Evolutionary conservation across 306 rosid genomes (phyloP), one percentile per base, ranked within the genome.

Genomic region (Dryas octopetala): DNA sequence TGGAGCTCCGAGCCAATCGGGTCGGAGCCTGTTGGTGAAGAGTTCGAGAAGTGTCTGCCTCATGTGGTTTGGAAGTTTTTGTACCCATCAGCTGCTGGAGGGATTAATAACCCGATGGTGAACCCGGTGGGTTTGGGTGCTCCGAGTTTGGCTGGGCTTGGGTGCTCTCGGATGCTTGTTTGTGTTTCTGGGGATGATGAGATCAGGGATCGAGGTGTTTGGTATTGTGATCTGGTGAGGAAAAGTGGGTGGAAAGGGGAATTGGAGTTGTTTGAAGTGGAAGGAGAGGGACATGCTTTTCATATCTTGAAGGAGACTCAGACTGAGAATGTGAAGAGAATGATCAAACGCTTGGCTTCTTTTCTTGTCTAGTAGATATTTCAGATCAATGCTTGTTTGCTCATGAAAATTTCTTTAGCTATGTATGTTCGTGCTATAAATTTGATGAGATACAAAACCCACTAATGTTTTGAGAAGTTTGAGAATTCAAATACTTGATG

Each of bases 71-170:
- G 88, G 92, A 47, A 82, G 3, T 83, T 83, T 3, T 79, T 49
- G 2, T 79, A 83, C 52, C 86, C 84, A 28, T 41, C 45, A 14
- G 79, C 66, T 14, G 7, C 55, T 3, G 73, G 66, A 1, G 93
- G 85, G 12, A 71, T 81, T 0, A 85, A 87, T 40, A 86, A 81
- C 52, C 85, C 85, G 0, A 6, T 75, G 78, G 74, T 89, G 8
- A 87, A 89, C 49, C 93, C 89, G 0, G 28, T 68, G 66, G 86
- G 40, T 44, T 9, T 66, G 2, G 85, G 66, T 3, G 86, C 91
- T 19, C 81, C 88, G 0, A 65, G 85, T 17, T 78, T 89, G 80
- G 85, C 2, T 61, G 16, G 4, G 10, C 1, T 9, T 53, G 6
- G 28, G 5, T 28, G 23, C 3, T 64, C 38, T 32, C 38, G 38